Conservation (phyloP, 1,284 basidiomycete species). For the Fomitopsis palustris region DNA sequence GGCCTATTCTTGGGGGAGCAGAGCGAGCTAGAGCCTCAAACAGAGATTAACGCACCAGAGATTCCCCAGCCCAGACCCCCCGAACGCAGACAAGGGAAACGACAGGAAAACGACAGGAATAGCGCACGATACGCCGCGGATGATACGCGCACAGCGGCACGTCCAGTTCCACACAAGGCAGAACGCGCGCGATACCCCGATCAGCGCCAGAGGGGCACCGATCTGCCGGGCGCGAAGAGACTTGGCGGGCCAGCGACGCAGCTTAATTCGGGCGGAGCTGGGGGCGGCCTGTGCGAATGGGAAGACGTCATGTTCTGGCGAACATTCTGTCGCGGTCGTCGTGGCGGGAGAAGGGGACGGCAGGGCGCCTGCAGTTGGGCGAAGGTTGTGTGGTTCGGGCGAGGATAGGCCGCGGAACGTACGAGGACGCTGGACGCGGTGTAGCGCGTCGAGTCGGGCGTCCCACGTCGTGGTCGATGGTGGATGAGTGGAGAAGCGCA, state of each 20-base stretch:
- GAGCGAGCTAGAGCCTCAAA: neutral
- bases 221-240: neutral
- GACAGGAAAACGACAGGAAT: no score
- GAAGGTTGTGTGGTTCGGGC: neutral
- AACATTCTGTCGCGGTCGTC: neutral
- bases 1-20: neutral
- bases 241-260: neutral
- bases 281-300: neutral
- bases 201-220: neutral
- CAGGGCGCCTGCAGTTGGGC: neutral
- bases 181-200: neutral
- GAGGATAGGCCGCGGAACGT: neutral
- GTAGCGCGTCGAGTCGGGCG: neutral
- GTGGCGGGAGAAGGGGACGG: neutral
- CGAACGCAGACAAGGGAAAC: neutral
- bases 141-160: neutral
- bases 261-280: neutral
- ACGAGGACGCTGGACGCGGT: neutral
- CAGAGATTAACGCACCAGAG: neutral
- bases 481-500: neutral
- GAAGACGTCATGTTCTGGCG: neutral
- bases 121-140: neutral
- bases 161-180: neutral
- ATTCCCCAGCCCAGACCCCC: neutral
- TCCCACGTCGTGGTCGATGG: neutral